phyloP scores from a whole-genome alignment of 371 early-diverging fungal genomes.

The Haplosporangium sp. region DNA sequence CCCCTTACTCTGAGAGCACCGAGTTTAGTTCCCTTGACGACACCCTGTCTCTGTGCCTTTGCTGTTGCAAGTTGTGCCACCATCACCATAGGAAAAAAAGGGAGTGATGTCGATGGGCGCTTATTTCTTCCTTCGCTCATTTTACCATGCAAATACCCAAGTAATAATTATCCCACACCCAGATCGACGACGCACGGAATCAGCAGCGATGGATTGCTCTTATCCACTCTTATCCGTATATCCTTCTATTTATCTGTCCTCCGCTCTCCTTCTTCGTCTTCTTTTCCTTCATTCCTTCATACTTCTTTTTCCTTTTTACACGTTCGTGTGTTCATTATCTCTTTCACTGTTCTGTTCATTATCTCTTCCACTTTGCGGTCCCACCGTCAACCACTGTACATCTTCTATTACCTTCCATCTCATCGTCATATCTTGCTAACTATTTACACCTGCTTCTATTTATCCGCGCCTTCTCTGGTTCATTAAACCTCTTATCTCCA shows the following conservation, averaged over 20 bases:
- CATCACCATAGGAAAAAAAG: too few species aligned
- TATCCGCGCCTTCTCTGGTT: not conserved
- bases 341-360: not conserved
- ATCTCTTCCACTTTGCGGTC: not conserved
- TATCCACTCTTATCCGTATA: slow-evolving; percentile 1
- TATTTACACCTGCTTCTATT: not conserved
- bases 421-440: too few species aligned
- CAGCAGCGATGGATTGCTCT: not conserved
- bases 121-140: not conserved
- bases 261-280: not conserved
- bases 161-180: not conserved
- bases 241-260: not conserved
- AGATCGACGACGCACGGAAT: not conserved
- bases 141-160: not conserved
- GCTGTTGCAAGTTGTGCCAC: too few species aligned
- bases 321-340: not conserved
- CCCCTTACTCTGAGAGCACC: too few species aligned
- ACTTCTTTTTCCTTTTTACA: not conserved
- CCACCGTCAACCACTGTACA: not conserved
- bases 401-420: not conserved
- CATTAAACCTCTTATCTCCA: slow-evolving; percentile 1
- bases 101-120: not conserved
- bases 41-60: too few species aligned
- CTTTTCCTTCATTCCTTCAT: not conserved
- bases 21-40: too few species aligned